A percentile compares a stretch with the other conserved stretches of the same genome.
Evolutionary conservation across 83 land plant genomes (phyloP).

Genomic region (Picea abies): DNA sequence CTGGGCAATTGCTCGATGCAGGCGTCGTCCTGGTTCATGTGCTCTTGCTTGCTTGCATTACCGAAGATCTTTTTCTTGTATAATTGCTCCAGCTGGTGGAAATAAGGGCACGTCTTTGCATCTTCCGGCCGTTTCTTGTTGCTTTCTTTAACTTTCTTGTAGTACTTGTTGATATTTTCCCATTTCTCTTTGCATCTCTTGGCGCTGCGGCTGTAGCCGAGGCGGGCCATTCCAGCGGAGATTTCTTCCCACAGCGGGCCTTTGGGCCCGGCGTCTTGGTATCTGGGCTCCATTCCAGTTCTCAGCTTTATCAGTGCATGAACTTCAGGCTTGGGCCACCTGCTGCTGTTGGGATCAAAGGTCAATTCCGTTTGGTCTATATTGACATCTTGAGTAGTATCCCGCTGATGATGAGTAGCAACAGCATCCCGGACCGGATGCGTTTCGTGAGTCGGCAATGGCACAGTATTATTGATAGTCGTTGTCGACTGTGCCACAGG

Average conservation of each 20-base stretch:
- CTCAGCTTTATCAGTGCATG: slow-evolving; percentile 78
- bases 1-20: slow-evolving; percentile 16
- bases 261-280: slow-evolving; percentile 85
- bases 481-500: slow-evolving; percentile 19
- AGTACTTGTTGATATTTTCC: slow-evolving; percentile 55
- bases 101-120: slow-evolving; percentile 93
- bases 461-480: background rate
- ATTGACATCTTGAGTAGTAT: slow-evolving; percentile 12
- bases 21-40: slow-evolving; percentile 33
- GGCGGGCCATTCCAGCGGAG: slow-evolving; percentile 58
- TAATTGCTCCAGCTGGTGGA: slow-evolving; percentile 75
- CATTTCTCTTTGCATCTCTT: slow-evolving; percentile 93
- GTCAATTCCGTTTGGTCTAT: slow-evolving; percentile 16
- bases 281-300: slow-evolving; percentile 58
- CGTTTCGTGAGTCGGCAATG: slow-evolving; percentile 14
- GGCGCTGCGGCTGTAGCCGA: slow-evolving; percentile 75
- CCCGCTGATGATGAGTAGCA: background rate
- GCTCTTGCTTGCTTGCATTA: background rate
- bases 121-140: slow-evolving; percentile 89
- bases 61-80: slow-evolving; percentile 51
- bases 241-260: slow-evolving; percentile 95
- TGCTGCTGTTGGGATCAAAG: slow-evolving; percentile 42
- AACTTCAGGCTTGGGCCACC: slow-evolving; percentile 91
- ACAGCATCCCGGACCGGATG: no score
- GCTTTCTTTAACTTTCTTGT: slow-evolving; percentile 21